These are phyloP conservation scores for Botrytis fragariae DNA, from an alignment of 2,329 filamentous ascomycete genomes.

Conservation along the genomic window DNA sequence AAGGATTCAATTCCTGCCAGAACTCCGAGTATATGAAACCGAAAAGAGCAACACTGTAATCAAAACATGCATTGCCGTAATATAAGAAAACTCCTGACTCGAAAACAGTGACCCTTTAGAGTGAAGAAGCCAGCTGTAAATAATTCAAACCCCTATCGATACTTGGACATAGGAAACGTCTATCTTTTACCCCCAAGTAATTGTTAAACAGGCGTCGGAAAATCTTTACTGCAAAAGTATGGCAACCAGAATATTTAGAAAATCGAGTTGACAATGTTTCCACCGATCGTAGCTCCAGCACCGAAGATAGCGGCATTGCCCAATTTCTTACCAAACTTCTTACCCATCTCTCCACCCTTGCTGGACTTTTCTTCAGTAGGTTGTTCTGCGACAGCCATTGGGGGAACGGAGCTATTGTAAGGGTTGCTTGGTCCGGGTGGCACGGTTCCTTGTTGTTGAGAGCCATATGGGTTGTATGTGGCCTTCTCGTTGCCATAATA, in stretches of 20 bases:
- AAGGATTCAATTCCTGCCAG: slow-evolving; percentile 1
- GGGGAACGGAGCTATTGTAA: slow-evolving; percentile 69
- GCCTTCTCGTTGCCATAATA: slow-evolving; percentile 31
- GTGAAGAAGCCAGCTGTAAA: neutral
- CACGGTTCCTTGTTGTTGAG: slow-evolving; percentile 30
- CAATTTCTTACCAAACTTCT: slow-evolving; percentile 96
- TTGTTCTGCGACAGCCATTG: slow-evolving; percentile 66
- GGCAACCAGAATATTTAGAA: slow-evolving; percentile 53
- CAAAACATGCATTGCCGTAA: neutral
- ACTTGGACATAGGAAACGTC: neutral
- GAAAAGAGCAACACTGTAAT: neutral
- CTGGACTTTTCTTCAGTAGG: slow-evolving; percentile 43
- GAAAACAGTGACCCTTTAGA: neutral
- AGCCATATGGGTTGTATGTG: slow-evolving; percentile 16
- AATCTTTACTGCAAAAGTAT: neutral
- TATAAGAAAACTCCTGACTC: neutral
- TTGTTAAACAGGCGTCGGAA: neutral
- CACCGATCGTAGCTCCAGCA: slow-evolving; percentile 85
- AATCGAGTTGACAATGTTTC: slow-evolving; percentile 86
- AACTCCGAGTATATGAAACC: slow-evolving; percentile 11
- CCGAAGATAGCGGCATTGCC: slow-evolving; percentile 84
- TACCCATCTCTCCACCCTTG: slow-evolving; percentile 64
- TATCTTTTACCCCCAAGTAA: neutral
- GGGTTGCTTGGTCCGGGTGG: slow-evolving; percentile 55
- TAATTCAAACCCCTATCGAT: neutral